Evolutionary conservation across 106 monocot genomes (phyloP), one percentile per base, ranked within the genome.

Genomic region (Hemerocallis citrina): DNA sequence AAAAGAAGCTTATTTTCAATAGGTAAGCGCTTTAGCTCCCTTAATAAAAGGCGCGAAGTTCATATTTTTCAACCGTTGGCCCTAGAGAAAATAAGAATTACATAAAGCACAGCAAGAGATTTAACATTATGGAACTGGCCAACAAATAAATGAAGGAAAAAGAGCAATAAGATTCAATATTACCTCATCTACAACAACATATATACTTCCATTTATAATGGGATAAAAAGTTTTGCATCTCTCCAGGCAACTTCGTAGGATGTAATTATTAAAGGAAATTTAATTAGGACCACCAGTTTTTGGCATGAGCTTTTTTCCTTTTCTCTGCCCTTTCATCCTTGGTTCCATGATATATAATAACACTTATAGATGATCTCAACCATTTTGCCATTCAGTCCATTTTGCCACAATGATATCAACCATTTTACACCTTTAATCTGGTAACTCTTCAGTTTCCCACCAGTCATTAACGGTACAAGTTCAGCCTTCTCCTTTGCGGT

Each of bases 161-260:
- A n/a, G n/a, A n/a, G n/a, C n/a, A 19, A 2, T 15, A 60, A 45
- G 7, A n/a, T 16, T 67, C 16, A 28, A 32, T 45, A 33, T 64
- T 65, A 96, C 96, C 90, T 96, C 96, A 61, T 96, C 96, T 16
- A 96, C 87, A 50, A 96, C 78, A 68, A 92, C 84, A 82, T n/a
- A n/a, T n/a, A n/a, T 91, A 91, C 65, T 96, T 96, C 96, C 96
- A 96, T 54, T 65, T 81, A 74, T 85, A 82, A 0, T 59, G 35
- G 70, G 76, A 52, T 28, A 96, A 68, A 61, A n/a, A 52, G 4
- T 52, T 47, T 84, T 34, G 87, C 86, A 81, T 96, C 96, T 55
- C 61, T 66, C 55, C 91, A 15, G 3, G 60, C 87, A 66, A 96
- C 66, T 67, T 87, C 91, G 67, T 77, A 96, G 1, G 96, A 96